Evolutionary conservation across 2,329 filamentous ascomycete species (phyloP), one percentile per base, ranked within the genome.

Genomic region (Fusarium mundagurra): DNA sequence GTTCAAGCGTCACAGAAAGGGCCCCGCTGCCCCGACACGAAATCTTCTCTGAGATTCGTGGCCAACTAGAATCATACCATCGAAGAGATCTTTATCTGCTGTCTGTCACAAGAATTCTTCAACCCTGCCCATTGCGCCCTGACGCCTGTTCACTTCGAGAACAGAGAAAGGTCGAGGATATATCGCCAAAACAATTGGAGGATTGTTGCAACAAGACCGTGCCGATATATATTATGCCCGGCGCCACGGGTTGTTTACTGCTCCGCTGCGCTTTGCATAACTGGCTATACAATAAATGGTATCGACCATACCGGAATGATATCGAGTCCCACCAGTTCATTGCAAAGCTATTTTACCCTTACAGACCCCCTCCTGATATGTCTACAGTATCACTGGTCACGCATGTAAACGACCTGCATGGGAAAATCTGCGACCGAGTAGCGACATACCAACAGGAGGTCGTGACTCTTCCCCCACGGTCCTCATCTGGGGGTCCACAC

Each of bases 301-400:
- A 69, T 27, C 22, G 14, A 12, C 66, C 64, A 13, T 75, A 73
- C 29, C 39, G 59, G 12, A 61, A 34, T n/a, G 66, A 73, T 12
- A 71, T 74, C 6, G 69, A 74, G 53, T 66, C 61, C 22, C 18
- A 54, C 6, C 64, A 69, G 34, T 72, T 72, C 33, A 59, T 73
- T 24, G 45, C 70, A 27, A 69, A 67, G 17, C 39, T 68, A 6
- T 24, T 73, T 20, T 4, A 29, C 4, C 39, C 27, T 11, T n/a
- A 3, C 2, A n/a, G 2, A 6, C 51, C 36, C 18, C 31, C 33
- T 8, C 33, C 29, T 7, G 22, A 53, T 24, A 39, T 16, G 3
- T 13, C 36, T n/a, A 8, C 29, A 14, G 13, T 3, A 20, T 61
- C 36, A 8, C 10, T 53, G 11, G 36, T 54, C 22, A 17, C 13